Conservation (phyloP, 1,284 basidiomycete species). For the Sporisorium scitamineum region DNA sequence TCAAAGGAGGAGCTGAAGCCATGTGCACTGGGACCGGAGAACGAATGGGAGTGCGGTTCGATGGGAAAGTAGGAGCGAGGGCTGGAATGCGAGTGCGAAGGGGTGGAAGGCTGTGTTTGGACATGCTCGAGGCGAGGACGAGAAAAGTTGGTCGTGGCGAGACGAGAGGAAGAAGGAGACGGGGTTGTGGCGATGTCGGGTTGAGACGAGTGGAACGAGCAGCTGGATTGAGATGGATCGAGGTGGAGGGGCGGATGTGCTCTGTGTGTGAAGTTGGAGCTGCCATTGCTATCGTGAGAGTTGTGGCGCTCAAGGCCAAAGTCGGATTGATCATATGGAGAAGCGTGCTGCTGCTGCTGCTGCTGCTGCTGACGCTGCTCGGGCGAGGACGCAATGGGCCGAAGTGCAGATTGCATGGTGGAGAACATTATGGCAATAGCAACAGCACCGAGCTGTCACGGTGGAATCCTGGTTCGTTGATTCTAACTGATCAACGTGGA, state of each 20-base stretch:
- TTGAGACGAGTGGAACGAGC: constrained; percentile 32
- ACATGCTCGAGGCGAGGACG: constrained; percentile 30
- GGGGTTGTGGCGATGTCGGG: constrained; percentile 26
- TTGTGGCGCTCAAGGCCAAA: constrained; percentile 26
- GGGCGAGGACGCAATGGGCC: constrained; percentile 17
- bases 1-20: constrained; percentile 44
- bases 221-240: constrained; percentile 15
- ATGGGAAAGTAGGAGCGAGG: constrained; percentile 9
- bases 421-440: constrained; percentile 13
- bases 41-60: constrained; percentile 11
- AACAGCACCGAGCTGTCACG: background rate
- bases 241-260: constrained; percentile 9
- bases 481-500: background rate
- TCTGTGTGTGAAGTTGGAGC: constrained; percentile 43
- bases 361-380: constrained; percentile 25
- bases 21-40: constrained; percentile 15
- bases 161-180: constrained; percentile 25
- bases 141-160: constrained; percentile 16
- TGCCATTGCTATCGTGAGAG: constrained; percentile 44
- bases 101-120: constrained; percentile 27
- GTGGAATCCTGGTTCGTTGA: background rate
- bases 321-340: constrained; percentile 11
- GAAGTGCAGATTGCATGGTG: constrained; percentile 20
- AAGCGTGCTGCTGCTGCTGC: constrained; percentile 7
- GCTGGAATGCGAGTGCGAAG: constrained; percentile 10